Evolutionary conservation across 768 basidiomycete species (phyloP).

Genomic region (Suillus discolor): DNA sequence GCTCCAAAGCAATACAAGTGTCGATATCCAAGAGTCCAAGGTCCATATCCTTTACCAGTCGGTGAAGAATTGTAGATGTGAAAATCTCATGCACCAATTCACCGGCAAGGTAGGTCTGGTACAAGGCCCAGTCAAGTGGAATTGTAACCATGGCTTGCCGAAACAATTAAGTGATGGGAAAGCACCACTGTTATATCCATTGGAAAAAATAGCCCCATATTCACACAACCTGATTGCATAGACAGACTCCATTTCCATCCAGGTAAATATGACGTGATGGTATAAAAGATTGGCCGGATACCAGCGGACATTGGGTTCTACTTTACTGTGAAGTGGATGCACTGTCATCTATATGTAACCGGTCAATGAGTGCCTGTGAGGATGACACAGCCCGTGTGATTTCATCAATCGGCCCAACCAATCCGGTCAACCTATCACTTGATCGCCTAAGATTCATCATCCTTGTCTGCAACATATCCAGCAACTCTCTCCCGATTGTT

Average conservation of each 20-base stretch:
- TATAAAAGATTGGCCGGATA: neutral
- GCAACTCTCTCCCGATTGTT: neutral
- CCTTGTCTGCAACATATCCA: neutral
- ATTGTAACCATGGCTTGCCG: neutral
- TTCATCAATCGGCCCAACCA: neutral
- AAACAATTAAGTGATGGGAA: neutral
- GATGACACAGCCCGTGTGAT: neutral
- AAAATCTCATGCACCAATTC: neutral
- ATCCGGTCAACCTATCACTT: neutral
- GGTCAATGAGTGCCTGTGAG: neutral
- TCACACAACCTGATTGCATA: too few species aligned
- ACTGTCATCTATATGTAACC: neutral
- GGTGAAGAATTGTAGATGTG: neutral
- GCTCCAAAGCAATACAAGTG: neutral
- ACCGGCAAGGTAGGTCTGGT: neutral
- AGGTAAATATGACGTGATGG: too few species aligned
- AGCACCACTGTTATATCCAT: too few species aligned
- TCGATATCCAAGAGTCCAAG: neutral
- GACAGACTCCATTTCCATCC: too few species aligned
- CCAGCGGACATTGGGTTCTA: neutral
- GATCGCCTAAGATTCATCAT: neutral
- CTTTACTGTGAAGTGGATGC: neutral
- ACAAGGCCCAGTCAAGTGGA: neutral
- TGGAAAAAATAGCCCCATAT: too few species aligned
- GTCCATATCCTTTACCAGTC: neutral